Conservation (phyloP, 2,329 filamentous ascomycete species). For the Macrophomina tecta region DNA sequence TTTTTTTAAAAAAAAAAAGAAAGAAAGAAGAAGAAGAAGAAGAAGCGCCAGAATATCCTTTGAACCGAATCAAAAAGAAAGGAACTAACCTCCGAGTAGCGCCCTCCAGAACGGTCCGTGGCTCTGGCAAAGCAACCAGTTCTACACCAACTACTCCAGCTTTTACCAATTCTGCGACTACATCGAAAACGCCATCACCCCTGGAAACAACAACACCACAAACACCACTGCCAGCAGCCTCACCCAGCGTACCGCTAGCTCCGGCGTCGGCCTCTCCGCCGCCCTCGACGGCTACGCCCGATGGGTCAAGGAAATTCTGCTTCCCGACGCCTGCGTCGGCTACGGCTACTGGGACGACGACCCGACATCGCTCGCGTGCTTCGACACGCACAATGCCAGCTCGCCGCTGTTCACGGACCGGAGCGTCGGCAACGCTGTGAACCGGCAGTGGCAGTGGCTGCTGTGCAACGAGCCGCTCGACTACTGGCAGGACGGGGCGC, state of each 20-base stretch:
- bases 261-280: slow-evolving; percentile 60
- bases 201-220: slow-evolving; percentile 38
- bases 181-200: slow-evolving; percentile 38
- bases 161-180: slow-evolving; percentile 48
- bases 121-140: slow-evolving; percentile 62
- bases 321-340: slow-evolving; percentile 49
- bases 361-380: slow-evolving; percentile 55
- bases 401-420: slow-evolving; percentile 60
- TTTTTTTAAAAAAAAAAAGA: too few species aligned
- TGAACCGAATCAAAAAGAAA: too few species aligned
- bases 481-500: slow-evolving; percentile 63
- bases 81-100: slow-evolving; percentile 32
- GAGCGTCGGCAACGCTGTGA: slow-evolving; percentile 52
- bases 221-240: slow-evolving; percentile 31
- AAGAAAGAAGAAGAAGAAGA: too few species aligned
- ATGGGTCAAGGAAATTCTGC: slow-evolving; percentile 23
- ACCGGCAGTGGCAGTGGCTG: slow-evolving; percentile 66
- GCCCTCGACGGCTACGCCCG: slow-evolving; percentile 60
- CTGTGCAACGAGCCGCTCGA: slow-evolving; percentile 68
- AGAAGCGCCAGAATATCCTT: too few species aligned
- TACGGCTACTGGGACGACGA: slow-evolving; percentile 52
- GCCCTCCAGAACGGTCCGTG: slow-evolving; percentile 63
- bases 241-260: slow-evolving; percentile 35
- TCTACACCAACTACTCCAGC: slow-evolving; percentile 55
- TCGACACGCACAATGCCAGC: slow-evolving; percentile 58